Percentiles rank a stretch among this genome's conserved stretches.
Conservation (phyloP, 495 filamentous ascomycete genomes). For the Neurospora intermedia region DNA sequence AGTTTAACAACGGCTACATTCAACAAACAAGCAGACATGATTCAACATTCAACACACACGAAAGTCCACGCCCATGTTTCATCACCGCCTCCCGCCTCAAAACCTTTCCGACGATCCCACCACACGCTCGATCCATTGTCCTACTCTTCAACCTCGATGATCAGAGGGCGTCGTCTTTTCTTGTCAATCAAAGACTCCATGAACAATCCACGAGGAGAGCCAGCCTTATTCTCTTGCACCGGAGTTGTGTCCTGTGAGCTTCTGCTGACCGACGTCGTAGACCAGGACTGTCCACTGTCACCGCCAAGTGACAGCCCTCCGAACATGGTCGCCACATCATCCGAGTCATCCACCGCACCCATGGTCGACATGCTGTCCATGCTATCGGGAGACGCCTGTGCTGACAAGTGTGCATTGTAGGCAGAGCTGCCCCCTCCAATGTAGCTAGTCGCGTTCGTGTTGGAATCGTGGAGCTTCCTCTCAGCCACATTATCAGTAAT, state of each 20-base stretch:
- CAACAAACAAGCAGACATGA: background rate
- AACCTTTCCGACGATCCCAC: background rate
- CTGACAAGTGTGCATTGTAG: background rate
- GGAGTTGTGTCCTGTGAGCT: background rate
- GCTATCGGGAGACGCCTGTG: background rate
- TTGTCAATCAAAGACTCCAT: background rate
- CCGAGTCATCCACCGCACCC: background rate
- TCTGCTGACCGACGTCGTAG: background rate
- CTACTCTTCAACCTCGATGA: background rate
- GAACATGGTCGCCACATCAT: background rate
- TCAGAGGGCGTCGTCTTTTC: background rate
- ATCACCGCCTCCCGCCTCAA: background rate
- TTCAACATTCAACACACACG: background rate
- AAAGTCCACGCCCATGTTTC: background rate
- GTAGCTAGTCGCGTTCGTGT: slow-evolving; percentile 3
- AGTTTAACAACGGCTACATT: background rate
- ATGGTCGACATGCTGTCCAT: background rate
- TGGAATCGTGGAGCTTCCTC: slow-evolving; percentile 8
- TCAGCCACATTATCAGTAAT: background rate
- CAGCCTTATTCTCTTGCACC: accelerated
- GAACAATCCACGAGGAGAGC: background rate
- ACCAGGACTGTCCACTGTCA: background rate
- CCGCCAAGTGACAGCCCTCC: background rate
- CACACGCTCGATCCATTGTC: background rate
- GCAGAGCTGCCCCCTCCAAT: background rate